These are phyloP conservation scores for Leishmania tarentolae DNA, from an alignment of 208 protist genomes.

Conservation along the genomic window DNA sequence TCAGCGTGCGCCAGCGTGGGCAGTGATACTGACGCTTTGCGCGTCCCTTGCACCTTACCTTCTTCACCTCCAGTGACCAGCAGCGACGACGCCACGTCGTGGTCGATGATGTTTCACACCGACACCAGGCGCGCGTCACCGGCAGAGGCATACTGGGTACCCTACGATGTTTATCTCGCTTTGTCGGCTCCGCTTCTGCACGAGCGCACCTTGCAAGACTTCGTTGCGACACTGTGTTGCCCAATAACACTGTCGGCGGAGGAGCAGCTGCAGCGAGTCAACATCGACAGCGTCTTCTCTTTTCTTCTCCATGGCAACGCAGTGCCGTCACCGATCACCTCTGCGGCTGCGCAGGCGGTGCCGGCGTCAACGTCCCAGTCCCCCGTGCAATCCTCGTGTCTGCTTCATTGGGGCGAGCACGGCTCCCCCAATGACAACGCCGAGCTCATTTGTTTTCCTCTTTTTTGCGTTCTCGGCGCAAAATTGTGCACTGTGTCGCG, in stretches of 20 bases:
- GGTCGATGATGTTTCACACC: not conserved
- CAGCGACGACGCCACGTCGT: not conserved
- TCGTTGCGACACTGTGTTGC: slow-evolving; percentile 26
- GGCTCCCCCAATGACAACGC: not conserved
- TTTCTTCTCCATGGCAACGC: slow-evolving; percentile 37
- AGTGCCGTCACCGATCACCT: not conserved
- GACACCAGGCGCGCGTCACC: not conserved
- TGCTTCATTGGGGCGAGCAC: not conserved
- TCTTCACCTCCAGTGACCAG: not conserved
- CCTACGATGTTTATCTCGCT: slow-evolving; percentile 19
- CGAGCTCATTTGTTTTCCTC: slow-evolving; percentile 20
- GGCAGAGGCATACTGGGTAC: slow-evolving; percentile 14
- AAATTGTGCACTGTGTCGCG: slow-evolving; percentile 26
- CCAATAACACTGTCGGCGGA: not conserved
- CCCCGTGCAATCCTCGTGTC: not conserved
- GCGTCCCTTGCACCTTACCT: not conserved
- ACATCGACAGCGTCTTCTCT: slow-evolving; percentile 28
- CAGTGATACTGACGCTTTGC: not conserved
- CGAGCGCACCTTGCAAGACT: slow-evolving; percentile 25
- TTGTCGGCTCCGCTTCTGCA: slow-evolving; percentile 11
- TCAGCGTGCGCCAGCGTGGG: not conserved
- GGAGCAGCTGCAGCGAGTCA: not conserved
- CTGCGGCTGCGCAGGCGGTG: no score
- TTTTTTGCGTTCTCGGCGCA: slow-evolving; percentile 23
- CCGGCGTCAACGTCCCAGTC: not conserved